Evolutionary conservation across 2,329 filamentous ascomycete genomes (phyloP).

Genomic region (Clarireedia sp.): DNA sequence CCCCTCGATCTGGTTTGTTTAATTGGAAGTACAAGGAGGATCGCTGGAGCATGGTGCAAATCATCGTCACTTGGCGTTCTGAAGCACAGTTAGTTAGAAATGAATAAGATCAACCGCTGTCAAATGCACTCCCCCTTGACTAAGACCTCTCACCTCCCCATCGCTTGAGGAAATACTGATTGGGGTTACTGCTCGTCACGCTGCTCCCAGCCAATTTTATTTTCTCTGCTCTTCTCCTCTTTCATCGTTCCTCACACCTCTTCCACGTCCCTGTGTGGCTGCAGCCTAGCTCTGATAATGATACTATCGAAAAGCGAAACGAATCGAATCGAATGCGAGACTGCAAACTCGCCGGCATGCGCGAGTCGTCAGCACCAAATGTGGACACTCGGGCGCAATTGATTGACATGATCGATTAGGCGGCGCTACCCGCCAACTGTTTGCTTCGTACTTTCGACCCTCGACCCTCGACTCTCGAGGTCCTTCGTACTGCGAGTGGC

Average conservation of each 20-base stretch:
- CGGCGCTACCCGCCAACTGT: slow-evolving; percentile 5
- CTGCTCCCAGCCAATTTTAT: neutral
- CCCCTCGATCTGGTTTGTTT: slow-evolving; percentile 1
- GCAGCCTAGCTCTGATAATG: slow-evolving; percentile 3
- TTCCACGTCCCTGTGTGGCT: slow-evolving; percentile 9
- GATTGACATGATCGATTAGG: slow-evolving; percentile 6
- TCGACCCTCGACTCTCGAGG: no score
- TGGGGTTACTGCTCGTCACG: neutral
- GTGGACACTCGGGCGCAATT: slow-evolving; percentile 6
- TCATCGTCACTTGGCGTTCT: slow-evolving; percentile 9
- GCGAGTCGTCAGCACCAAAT: slow-evolving; percentile 10
- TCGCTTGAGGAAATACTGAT: neutral
- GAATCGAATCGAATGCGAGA: neutral
- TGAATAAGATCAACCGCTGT: slow-evolving; percentile 7
- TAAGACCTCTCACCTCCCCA: neutral
- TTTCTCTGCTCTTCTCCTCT: no score
- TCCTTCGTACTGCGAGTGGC: no score
- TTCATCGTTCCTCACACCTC: no score
- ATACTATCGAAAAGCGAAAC: slow-evolving; percentile 6
- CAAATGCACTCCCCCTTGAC: neutral
- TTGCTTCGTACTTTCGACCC: no score
- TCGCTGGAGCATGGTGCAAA: slow-evolving; percentile 3
- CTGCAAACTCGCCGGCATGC: slow-evolving; percentile 7
- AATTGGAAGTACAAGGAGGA: neutral
- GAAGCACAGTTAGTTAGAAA: neutral